Evolutionary conservation across 306 rosid genomes (phyloP).

Genomic region (Cucumis melo): DNA sequence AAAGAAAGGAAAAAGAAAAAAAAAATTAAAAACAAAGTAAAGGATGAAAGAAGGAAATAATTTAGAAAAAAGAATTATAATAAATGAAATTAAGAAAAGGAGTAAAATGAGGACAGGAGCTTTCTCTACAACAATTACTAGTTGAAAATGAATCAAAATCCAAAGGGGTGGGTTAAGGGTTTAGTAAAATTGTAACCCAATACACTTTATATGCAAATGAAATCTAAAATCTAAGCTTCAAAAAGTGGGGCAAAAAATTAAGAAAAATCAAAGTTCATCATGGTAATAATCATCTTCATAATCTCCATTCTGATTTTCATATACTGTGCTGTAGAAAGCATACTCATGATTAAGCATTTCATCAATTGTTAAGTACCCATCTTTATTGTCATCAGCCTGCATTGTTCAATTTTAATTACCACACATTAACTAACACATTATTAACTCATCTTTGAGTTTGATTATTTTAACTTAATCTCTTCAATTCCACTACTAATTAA

Average conservation of each 20-base stretch:
- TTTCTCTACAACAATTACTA: neutral
- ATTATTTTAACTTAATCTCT: neutral
- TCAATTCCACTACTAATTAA: neutral
- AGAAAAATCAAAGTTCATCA: constrained; percentile 19
- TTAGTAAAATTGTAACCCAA: neutral
- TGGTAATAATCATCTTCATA: constrained; percentile 11
- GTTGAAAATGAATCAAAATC: neutral
- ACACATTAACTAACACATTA: neutral
- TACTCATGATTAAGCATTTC: constrained; percentile 62
- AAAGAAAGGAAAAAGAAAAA: too few relatives aligned
- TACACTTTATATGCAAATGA: neutral
- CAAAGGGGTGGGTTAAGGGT: neutral
- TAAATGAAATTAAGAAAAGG: neutral
- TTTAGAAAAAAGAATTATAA: neutral
- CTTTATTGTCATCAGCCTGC: constrained; percentile 67
- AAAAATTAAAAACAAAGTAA: neutral
- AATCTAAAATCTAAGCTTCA: neutral
- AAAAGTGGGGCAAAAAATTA: too few relatives aligned
- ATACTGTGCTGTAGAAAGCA: constrained; percentile 30
- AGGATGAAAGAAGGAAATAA: neutral
- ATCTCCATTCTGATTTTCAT: neutral
- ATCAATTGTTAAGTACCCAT: constrained; percentile 31
- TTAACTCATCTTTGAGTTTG: too few relatives aligned
- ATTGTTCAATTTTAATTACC: neutral
- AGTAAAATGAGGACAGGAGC: neutral